A percentile compares a stretch with the other conserved stretches of the same genome.
Evolutionary conservation across 2,329 filamentous ascomycete species (phyloP).

Genomic region (Berkeleyomyces rouxiae): DNA sequence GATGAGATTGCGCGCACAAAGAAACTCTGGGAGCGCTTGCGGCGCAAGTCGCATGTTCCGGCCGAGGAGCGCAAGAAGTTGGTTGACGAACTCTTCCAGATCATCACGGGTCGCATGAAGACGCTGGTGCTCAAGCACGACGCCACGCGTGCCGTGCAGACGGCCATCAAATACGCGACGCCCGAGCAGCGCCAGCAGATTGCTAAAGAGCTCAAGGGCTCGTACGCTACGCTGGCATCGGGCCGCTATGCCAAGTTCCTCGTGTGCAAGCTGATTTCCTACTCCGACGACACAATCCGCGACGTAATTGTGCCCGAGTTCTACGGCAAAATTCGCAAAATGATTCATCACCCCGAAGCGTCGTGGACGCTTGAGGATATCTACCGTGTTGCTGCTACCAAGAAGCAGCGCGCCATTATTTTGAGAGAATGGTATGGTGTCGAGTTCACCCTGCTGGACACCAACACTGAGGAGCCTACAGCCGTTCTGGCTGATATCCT

Average conservation of each 20-base stretch:
- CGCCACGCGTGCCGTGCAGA: conserved; percentile 89
- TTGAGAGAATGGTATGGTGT: conserved; percentile 93
- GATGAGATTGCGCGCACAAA: conserved; percentile 79
- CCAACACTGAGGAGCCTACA: conserved; percentile 35
- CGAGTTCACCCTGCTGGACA: conserved; percentile 71
- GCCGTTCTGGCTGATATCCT: conserved; percentile 63
- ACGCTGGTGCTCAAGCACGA: conserved; percentile 99
- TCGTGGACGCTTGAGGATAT: conserved; percentile 97
- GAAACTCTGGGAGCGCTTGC: conserved; percentile 90
- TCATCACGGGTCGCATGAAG: conserved; percentile 79
- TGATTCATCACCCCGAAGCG: conserved; percentile 92
- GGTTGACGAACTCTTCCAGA: conserved; percentile 75
- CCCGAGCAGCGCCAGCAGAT: conserved; percentile 73
- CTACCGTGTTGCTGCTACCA: conserved; percentile 74
- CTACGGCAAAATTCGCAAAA: conserved; percentile 76
- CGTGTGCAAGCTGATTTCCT: conserved; percentile 88
- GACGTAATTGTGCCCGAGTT: conserved; percentile 88
- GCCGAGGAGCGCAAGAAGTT: conserved; percentile 75
- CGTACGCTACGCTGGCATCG: conserved; percentile 72
- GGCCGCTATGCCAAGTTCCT: conserved; percentile 96
- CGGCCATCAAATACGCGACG: conserved; percentile 88
- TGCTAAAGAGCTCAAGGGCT: conserved; percentile 68
- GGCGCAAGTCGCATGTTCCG: conserved; percentile 83
- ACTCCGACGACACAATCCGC: conserved; percentile 72
- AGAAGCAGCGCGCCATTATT: conserved; percentile 68